Conservation (phyloP, 139 green algal genomes). For the Auxenochlorella pyrenoidosa region DNA sequence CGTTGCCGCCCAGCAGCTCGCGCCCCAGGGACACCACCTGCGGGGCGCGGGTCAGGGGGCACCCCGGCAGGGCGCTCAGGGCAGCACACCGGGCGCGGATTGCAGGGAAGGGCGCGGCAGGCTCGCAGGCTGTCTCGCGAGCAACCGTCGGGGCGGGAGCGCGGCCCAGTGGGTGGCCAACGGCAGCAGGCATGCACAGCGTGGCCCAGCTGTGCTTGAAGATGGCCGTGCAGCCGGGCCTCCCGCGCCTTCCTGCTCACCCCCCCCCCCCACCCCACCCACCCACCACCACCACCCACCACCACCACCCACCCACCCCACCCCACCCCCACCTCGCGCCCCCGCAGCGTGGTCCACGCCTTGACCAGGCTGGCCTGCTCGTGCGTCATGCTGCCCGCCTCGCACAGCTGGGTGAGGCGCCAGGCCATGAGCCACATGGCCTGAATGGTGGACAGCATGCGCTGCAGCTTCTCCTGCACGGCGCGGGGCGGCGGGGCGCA, state of each 20-base stretch:
- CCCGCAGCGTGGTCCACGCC: constrained; percentile 87
- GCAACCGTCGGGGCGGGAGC: no score
- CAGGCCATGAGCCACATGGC: constrained; percentile 84
- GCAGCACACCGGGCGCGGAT: no score
- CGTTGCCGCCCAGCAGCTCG: constrained; percentile 95
- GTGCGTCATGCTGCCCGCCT: constrained; percentile 87
- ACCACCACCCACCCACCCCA: neutral
- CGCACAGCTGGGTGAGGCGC: constrained; percentile 85
- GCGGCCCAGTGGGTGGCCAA: no score
- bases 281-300: neutral
- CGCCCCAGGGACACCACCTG: constrained; percentile 85
- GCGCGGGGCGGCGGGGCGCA: no score
- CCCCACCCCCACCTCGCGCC: constrained; percentile 30
- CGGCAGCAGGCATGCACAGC: no score
- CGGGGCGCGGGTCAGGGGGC: neutral
- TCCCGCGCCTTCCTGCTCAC: neutral
- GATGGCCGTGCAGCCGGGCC: no score
- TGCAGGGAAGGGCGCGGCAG: no score
- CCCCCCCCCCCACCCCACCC: neutral
- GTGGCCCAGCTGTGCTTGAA: no score
- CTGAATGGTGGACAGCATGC: constrained; percentile 90
- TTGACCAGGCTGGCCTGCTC: constrained; percentile 89
- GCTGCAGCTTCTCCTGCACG: constrained; percentile 87
- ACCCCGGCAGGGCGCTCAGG: neutral
- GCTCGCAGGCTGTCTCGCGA: no score